Evolutionary conservation across 768 basidiomycete species (phyloP).

Genomic region (Russula virescens): DNA sequence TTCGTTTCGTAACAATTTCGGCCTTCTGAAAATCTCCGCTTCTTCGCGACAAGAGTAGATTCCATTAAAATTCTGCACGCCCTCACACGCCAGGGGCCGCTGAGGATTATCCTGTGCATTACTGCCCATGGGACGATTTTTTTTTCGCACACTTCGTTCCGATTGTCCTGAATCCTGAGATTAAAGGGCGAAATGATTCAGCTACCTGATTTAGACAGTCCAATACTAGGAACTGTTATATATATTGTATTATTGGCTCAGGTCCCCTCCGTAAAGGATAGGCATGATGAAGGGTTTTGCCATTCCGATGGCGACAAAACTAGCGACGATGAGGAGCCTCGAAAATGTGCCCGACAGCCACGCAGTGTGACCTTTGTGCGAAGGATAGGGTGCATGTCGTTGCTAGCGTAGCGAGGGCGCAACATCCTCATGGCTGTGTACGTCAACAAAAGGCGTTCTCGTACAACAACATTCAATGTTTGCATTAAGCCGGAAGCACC

Average conservation of each 20-base stretch:
- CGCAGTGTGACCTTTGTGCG: neutral
- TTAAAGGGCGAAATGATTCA: no score
- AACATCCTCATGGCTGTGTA: constrained; percentile 16
- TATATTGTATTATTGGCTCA: no score
- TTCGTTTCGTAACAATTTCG: neutral
- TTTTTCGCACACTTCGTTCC: no score
- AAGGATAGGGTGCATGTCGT: neutral
- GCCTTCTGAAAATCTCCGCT: constrained; percentile 1
- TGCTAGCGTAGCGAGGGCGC: constrained; percentile 4
- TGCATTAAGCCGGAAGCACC: constrained; percentile 7
- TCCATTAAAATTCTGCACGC: neutral
- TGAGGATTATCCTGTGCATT: no score
- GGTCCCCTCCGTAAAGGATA: no score
- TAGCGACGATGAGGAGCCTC: neutral
- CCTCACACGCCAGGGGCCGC: no score
- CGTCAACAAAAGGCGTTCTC: constrained; percentile 14
- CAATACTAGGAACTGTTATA: no score
- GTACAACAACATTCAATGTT: neutral
- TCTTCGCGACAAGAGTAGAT: neutral
- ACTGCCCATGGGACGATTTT: no score
- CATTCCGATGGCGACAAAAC: neutral
- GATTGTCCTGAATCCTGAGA: no score
- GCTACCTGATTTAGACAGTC: no score
- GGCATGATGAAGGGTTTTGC: neutral
- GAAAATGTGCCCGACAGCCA: neutral